Percentiles rank a stretch among this genome's conserved stretches.
Conservation (phyloP, 1,284 basidiomycete species). For the Cutaneotrichosporon mucoides region DNA sequence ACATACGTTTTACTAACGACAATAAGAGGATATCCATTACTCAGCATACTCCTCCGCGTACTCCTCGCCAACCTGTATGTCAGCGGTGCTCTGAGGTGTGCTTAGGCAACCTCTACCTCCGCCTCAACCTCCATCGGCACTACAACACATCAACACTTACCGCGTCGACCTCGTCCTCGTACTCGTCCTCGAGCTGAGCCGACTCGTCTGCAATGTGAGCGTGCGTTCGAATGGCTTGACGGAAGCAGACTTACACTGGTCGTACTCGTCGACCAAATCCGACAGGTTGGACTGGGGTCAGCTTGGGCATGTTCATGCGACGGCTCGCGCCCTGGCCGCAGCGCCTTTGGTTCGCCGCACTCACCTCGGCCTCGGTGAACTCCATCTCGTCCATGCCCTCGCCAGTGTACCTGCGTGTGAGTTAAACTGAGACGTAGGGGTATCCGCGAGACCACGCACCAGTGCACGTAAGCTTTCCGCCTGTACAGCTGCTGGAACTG, state of each 20-base stretch:
- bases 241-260: slow-evolving; percentile 29
- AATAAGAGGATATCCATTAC: slow-evolving; percentile 4
- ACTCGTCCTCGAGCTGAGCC: slow-evolving; percentile 33
- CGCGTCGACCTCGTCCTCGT: slow-evolving; percentile 27
- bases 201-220: slow-evolving; percentile 23
- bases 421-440: too few species aligned
- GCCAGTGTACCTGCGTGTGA: too few species aligned
- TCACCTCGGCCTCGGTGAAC: slow-evolving; percentile 63
- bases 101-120: too few species aligned
- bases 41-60: slow-evolving; percentile 17
- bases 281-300: slow-evolving; percentile 33
- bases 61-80: slow-evolving; percentile 10
- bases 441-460: slow-evolving; percentile 34
- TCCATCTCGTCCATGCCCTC: slow-evolving; percentile 89
- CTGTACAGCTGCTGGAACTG: slow-evolving; percentile 64
- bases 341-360: too few species aligned
- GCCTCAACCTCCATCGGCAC: too few species aligned
- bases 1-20: slow-evolving; percentile 4
- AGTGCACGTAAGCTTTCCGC: slow-evolving; percentile 79
- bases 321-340: too few species aligned
- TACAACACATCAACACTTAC: neutral
- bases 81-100: too few species aligned
- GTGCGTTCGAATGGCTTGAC: too few species aligned
- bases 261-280: slow-evolving; percentile 46
- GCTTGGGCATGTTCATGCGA: too few species aligned